Percentiles rank a stretch among this genome's conserved stretches.
Conservation (phyloP, 208 protist species). For the Porcisia hertigi region DNA sequence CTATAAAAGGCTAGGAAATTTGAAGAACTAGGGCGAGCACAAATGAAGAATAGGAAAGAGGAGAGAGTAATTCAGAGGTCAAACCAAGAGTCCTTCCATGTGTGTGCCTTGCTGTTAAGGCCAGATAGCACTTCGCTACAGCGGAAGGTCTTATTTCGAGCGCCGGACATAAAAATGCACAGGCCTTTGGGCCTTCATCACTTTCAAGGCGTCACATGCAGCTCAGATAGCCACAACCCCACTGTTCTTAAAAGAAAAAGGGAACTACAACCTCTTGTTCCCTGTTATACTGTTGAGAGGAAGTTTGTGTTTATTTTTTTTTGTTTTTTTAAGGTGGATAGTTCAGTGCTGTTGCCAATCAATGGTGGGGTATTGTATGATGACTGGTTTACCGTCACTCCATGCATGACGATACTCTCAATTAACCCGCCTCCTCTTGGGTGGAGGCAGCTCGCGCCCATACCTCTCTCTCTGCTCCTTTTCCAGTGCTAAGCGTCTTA, state of each 20-base stretch:
- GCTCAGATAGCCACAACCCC: not conserved
- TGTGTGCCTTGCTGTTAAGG: not conserved
- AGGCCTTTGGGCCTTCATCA: not conserved
- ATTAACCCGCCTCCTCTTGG: slow-evolving; percentile 30
- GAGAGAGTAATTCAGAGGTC: not conserved
- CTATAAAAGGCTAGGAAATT: slow-evolving; percentile 6
- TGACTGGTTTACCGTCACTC: not conserved
- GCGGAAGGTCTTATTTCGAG: not conserved
- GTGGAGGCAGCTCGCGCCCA: slow-evolving; percentile 59
- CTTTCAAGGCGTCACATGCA: not conserved
- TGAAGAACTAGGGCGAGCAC: not conserved
- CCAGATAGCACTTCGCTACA: not conserved
- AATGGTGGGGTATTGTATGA: not conserved
- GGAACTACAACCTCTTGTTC: not conserved
- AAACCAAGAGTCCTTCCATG: not conserved
- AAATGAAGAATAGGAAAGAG: not conserved
- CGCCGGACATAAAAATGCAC: not conserved
- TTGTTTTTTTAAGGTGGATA: not conserved
- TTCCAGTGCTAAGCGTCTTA: slow-evolving; percentile 47
- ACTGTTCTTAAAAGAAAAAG: not conserved
- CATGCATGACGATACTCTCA: not conserved
- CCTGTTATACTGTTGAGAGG: not conserved
- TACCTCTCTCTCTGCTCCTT: slow-evolving; percentile 58
- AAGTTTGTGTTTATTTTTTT: not conserved
- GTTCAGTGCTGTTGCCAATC: not conserved